phyloP scores from a whole-genome alignment of 495 filamentous ascomycete species.

The Chaetomium cochliodes region DNA sequence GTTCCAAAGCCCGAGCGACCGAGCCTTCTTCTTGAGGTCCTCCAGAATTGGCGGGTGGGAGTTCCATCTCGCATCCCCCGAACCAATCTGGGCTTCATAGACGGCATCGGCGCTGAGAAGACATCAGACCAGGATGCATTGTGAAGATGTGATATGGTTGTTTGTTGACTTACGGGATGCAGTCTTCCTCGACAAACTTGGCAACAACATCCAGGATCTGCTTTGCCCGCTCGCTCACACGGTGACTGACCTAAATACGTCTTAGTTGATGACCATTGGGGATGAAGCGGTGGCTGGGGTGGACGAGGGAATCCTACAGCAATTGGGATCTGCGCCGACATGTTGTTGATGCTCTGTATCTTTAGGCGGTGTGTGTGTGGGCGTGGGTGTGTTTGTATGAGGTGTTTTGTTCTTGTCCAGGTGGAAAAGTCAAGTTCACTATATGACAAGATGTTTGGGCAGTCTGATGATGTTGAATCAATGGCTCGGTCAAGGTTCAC shows the following conservation, averaged over 20 bases:
- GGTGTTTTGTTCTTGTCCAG: neutral
- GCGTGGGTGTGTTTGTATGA: neutral
- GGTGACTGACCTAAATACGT: conserved; percentile 46
- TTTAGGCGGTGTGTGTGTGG: neutral
- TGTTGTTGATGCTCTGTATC: conserved; percentile 31
- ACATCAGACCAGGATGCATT: conserved; percentile 16
- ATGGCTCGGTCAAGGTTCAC: conserved; percentile 8
- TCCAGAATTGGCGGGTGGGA: conserved; percentile 79
- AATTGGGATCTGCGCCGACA: conserved; percentile 66
- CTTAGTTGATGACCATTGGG: conserved; percentile 30
- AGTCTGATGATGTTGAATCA: conserved; percentile 16
- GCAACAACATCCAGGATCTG: conserved; percentile 69
- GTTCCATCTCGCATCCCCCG: conserved; percentile 70
- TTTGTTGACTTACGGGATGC: conserved; percentile 60
- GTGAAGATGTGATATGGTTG: conserved; percentile 6
- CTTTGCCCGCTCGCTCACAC: conserved; percentile 78
- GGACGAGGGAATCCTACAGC: conserved; percentile 52
- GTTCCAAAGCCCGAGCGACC: conserved; percentile 90
- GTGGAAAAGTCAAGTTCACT: neutral
- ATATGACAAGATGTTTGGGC: conserved; percentile 1
- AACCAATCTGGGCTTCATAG: conserved; percentile 73
- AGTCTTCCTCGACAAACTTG: conserved; percentile 96
- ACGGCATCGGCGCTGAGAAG: conserved; percentile 65
- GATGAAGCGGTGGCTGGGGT: neutral
- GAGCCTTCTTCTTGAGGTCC: conserved; percentile 80